Evolutionary conservation across 2,329 filamentous ascomycete species (phyloP), one percentile per base, ranked within the genome.

Genomic region (Neospermospora avenae): DNA sequence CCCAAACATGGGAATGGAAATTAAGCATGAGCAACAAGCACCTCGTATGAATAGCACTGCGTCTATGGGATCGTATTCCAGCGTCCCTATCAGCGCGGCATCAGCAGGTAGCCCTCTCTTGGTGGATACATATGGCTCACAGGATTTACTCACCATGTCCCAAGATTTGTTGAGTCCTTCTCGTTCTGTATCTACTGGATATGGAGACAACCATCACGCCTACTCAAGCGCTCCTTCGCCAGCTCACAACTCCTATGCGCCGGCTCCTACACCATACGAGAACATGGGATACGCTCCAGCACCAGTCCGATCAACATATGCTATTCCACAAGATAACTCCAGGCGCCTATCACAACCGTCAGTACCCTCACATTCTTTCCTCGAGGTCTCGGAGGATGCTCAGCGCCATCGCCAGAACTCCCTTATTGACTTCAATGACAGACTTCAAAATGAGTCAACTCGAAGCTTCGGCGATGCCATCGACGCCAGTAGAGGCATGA

Each of bases 401-500:
- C 63, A 67, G 48, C 67, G 66, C 39, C 61, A 82, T 70, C 83
- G 78, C 73, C 84, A 81, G 76, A 83, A 78, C 74, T 83, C 84
- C 71, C 77, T 85, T 75, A 80, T 86, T 87, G 84, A 88, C 84
- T 80, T 82, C 74, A 69, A 72, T 65, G 81, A 82, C 76, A 83
- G 85, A 74, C 79, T 76, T 74, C 83, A 77, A 78, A 84, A 77
- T 72, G 86, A 80, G 74, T 71, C 75, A 53, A 80, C 82, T 58
- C 81, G 88, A 68, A 88, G 87, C 68, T 96, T 93, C 74, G 90
- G 88, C 67, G 93, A 97, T 72, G 91, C 91, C 28, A 85, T 98
- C 59, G 93, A 97, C 74, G 93, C 93, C 24, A 93, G 92, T 73
- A 89, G 95, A 63, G 91, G 92, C 68, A 97, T 98, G 90, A 84